Evolutionary conservation across 1,139 yeast genomes (phyloP).

Genomic region (Candida glucosophila): DNA sequence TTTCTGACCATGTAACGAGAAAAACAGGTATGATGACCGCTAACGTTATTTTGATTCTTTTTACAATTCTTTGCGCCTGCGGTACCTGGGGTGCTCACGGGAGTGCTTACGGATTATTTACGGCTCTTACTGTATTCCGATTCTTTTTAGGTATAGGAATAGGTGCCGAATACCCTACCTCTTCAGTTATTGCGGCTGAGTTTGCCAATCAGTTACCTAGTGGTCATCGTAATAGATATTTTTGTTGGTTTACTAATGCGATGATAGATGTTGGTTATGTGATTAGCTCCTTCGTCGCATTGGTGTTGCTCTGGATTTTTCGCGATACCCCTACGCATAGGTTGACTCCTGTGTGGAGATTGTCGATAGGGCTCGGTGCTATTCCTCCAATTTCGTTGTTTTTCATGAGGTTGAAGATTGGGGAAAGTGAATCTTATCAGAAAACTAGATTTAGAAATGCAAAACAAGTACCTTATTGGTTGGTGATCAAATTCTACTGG

Average conservation of each 20-base stretch:
- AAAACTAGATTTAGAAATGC: slow-evolving; percentile 63
- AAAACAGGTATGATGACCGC: slow-evolving; percentile 75
- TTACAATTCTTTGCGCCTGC: slow-evolving; percentile 73
- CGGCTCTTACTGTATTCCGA: slow-evolving; percentile 77
- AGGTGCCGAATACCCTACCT: slow-evolving; percentile 90
- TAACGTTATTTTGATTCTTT: slow-evolving; percentile 60
- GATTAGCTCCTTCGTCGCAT: slow-evolving; percentile 73
- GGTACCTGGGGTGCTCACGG: slow-evolving; percentile 73
- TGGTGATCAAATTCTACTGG: slow-evolving; percentile 76
- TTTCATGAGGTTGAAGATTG: slow-evolving; percentile 65
- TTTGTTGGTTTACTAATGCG: slow-evolving; percentile 79
- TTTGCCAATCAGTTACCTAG: slow-evolving; percentile 72
- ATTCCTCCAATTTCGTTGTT: slow-evolving; percentile 76
- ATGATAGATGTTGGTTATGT: slow-evolving; percentile 90
- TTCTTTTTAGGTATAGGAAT: slow-evolving; percentile 80
- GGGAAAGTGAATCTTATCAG: slow-evolving; percentile 63
- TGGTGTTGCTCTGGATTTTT: slow-evolving; percentile 81
- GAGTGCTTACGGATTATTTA: slow-evolving; percentile 58
- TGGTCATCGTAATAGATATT: slow-evolving; percentile 82
- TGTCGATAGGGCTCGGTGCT: slow-evolving; percentile 89
- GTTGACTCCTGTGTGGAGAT: slow-evolving; percentile 82
- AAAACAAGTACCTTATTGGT: slow-evolving; percentile 53
- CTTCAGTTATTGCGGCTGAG: slow-evolving; percentile 91
- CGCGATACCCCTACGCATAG: slow-evolving; percentile 55
- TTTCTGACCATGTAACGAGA: slow-evolving; percentile 72